phyloP scores from a whole-genome alignment of 306 rosid species.

The Castanopsis chinensis region DNA sequence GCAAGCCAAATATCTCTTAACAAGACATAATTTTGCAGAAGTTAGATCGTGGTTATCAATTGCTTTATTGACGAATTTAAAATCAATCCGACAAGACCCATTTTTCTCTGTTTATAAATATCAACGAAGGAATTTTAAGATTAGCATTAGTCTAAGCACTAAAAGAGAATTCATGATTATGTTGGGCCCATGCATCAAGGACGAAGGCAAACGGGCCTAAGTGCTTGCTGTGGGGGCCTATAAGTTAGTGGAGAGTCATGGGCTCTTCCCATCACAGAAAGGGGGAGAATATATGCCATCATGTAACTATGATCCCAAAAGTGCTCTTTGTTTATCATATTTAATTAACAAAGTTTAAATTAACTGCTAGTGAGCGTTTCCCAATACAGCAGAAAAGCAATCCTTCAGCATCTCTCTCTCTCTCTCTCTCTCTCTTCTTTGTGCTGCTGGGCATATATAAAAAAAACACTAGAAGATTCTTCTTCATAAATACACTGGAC shows the following conservation, averaged over 20 bases:
- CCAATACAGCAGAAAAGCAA: conserved; percentile 29
- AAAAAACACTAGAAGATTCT: neutral
- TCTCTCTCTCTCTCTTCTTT: neutral
- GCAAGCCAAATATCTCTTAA: neutral
- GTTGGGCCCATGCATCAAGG: conserved; percentile 20
- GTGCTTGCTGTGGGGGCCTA: conserved; percentile 31
- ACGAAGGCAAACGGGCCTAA: conserved; percentile 7
- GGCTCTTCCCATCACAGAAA: conserved; percentile 41
- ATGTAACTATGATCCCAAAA: conserved; percentile 8
- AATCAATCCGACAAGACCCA: neutral
- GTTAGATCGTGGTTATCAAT: neutral
- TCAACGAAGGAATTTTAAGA: conserved; percentile 1
- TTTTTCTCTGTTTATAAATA: neutral
- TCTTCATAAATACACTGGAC: neutral
- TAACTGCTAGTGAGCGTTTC: conserved; percentile 5
- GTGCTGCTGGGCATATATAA: no score
- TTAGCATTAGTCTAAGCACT: conserved; percentile 2
- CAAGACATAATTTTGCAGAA: neutral
- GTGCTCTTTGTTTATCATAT: neutral
- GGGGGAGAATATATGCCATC: conserved; percentile 33
- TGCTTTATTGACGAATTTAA: neutral
- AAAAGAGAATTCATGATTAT: conserved; percentile 5
- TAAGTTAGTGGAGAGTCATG: conserved; percentile 42
- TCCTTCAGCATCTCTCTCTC: conserved; percentile 17
- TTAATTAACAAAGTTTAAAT: conserved; percentile 18